Base-by-base conservation (phyloP, 1,284 basidiomycete genomes). In the Amylostereum areolatum region DNA sequence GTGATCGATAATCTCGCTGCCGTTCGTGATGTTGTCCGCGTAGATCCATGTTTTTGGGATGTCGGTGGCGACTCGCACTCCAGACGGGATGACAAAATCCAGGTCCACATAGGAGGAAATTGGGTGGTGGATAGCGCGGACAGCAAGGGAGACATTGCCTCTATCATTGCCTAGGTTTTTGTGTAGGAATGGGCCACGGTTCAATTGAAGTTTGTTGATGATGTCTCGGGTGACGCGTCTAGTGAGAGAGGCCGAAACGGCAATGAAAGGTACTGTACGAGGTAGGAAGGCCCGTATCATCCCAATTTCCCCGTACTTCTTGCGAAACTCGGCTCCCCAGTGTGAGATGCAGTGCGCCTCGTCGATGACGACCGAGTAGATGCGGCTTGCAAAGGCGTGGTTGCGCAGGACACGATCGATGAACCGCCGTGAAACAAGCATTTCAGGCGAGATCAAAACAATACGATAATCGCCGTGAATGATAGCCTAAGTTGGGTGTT, bases 21-120 rank as follows among this genome's bases (percentile, higher is more conserved):
- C 57, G 1, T 7, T 33, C 1, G 33, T 1, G n/a, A 58, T 60
- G 46, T 55, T 51, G 32, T 60, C 53, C 10, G 52, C 52, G 24
- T 58, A 60, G 3, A 58, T 11, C 5, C 55, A 60, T 2, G 57
- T 56, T 39, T 39, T 39, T 12, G 37, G 37, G 5, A 39, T 39
- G 37, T 39, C 37, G 27, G 37, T 39, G 37, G 27, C n/a, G 34
- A 6, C 12, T 12, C 27, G 37, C 5, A n/a, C 12, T 12, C 5
- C 3, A 18, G 1, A 1, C 62, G 60, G 2, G 73, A 74, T 59
- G 3, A 71, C 24, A 41, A 73, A 39, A 25, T 39, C 37, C n/a
- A 39, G 37, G 27, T 39, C 69, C 0, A 47, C 35, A 48, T 59
- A 71, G 0, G 63, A 60, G n/a, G 37, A 39, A 25, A 39, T 39